A percentile compares a stretch with the other conserved stretches of the same genome.
Evolutionary conservation across 2,329 filamentous ascomycete species (phyloP).

Genomic region (Leptographium radiaticola): DNA sequence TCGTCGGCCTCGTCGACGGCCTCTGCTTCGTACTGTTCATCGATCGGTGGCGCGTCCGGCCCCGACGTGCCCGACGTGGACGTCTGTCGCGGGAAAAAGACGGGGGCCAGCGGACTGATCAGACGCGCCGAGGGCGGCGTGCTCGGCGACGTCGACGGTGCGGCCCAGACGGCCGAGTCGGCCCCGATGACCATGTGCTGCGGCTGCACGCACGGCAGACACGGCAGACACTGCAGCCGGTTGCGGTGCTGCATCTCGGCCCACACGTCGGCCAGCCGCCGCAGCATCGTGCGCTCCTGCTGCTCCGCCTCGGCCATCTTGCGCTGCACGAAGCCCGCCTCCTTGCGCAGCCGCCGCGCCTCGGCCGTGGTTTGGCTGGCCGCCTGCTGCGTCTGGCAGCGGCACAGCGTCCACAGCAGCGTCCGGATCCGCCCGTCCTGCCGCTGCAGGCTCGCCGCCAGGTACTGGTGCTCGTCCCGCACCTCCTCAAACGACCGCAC

Average conservation of each 20-base stretch:
- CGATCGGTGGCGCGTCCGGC: background rate
- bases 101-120: background rate
- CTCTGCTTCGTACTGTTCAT: background rate
- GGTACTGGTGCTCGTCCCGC: slow-evolving; percentile 31
- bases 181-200: background rate
- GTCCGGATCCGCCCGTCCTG: slow-evolving; percentile 24
- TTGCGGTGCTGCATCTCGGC: slow-evolving; percentile 34
- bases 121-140: background rate
- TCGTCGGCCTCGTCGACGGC: background rate
- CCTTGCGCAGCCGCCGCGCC: slow-evolving; percentile 23
- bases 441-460: slow-evolving; percentile 26
- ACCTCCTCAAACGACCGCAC: slow-evolving; percentile 29
- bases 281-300: slow-evolving; percentile 32
- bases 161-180: background rate
- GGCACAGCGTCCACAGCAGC: slow-evolving; percentile 25
- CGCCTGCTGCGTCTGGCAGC: slow-evolving; percentile 19
- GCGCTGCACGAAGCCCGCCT: slow-evolving; percentile 25
- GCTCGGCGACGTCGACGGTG: background rate
- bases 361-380: slow-evolving; percentile 8
- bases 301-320: slow-evolving; percentile 30
- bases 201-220: slow-evolving; percentile 11
- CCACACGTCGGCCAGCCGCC: slow-evolving; percentile 34
- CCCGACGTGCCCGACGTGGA: no score
- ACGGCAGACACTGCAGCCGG: slow-evolving; percentile 14
- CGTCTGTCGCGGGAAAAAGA: background rate